Evolutionary conservation across 495 filamentous ascomycete genomes (phyloP).

Genomic region (Amphirosellinia nigrospora): DNA sequence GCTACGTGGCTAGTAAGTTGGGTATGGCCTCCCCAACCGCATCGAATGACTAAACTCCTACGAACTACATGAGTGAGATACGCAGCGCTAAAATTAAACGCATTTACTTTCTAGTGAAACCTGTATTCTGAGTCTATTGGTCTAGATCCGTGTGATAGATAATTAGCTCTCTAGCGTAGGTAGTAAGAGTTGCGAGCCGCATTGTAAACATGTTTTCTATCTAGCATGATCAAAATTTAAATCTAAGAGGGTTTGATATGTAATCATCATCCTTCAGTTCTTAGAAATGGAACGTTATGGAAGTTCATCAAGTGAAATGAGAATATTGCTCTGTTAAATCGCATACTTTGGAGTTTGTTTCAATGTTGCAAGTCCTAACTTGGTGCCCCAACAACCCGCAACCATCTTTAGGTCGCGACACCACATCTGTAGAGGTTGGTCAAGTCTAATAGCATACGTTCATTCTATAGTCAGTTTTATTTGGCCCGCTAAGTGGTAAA

Average conservation of each 20-base stretch:
- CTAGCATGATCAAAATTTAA: not conserved
- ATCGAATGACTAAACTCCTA: no score
- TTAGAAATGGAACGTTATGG: not conserved
- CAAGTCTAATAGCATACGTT: not conserved
- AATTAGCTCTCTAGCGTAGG: not conserved
- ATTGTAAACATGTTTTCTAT: not conserved
- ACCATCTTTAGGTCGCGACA: no score
- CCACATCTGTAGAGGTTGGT: no score
- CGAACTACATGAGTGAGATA: no score
- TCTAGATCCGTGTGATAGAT: no score
- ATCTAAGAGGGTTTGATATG: not conserved
- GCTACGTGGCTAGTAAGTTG: no score
- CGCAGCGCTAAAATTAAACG: no score
- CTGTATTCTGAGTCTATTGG: no score
- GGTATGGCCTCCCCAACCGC: no score
- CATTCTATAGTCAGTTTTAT: not conserved
- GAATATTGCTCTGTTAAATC: not conserved
- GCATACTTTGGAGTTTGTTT: not conserved
- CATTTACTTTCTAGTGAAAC: no score
- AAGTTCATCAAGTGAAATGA: not conserved
- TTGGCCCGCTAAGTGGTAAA: not conserved
- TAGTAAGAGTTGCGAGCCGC: not conserved
- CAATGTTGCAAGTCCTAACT: not conserved
- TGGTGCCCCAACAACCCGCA: no score
- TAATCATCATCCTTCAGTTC: not conserved